Conservation (phyloP, 2,329 filamentous ascomycete species). For the Hymenoscyphus scutula region DNA sequence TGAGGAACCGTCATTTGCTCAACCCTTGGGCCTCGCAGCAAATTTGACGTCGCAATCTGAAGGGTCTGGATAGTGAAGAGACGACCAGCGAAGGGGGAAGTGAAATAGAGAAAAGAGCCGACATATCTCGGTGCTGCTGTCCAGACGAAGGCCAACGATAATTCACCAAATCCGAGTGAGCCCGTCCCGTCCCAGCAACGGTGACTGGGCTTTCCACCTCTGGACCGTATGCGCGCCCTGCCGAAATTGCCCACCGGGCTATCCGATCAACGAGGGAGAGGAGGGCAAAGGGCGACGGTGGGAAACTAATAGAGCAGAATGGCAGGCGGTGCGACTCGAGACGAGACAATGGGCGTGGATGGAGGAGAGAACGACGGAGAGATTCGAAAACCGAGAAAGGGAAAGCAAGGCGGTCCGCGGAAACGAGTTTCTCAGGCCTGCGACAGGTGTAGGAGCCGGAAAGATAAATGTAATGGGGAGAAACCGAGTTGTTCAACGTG, state of each 20-base stretch:
- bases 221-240: slow-evolving; percentile 5
- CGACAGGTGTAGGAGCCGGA: slow-evolving; percentile 52
- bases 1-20: not conserved
- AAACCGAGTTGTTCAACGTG: slow-evolving; percentile 64
- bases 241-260: slow-evolving; percentile 16
- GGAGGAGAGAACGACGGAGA: slow-evolving; percentile 15
- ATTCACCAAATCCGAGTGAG: not conserved
- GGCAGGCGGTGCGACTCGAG: slow-evolving; percentile 13
- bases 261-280: slow-evolving; percentile 5
- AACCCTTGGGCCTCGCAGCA: not conserved
- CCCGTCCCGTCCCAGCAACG: not conserved
- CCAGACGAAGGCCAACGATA: not conserved
- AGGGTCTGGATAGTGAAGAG: not conserved
- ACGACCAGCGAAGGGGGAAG: not conserved
- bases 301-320: slow-evolving; percentile 7
- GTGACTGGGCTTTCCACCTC: not conserved
- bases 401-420: slow-evolving; percentile 27
- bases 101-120: not conserved
- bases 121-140: not conserved
- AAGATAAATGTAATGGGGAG: slow-evolving; percentile 60
- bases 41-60: not conserved
- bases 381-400: slow-evolving; percentile 20
- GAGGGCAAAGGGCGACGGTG: not conserved
- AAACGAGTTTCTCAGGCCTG: slow-evolving; percentile 50
- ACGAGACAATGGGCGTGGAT: slow-evolving; percentile 3